These are phyloP conservation scores for Plantago coronopus DNA, from an alignment of 305 asterid genomes.

Conservation along the genomic window DNA sequence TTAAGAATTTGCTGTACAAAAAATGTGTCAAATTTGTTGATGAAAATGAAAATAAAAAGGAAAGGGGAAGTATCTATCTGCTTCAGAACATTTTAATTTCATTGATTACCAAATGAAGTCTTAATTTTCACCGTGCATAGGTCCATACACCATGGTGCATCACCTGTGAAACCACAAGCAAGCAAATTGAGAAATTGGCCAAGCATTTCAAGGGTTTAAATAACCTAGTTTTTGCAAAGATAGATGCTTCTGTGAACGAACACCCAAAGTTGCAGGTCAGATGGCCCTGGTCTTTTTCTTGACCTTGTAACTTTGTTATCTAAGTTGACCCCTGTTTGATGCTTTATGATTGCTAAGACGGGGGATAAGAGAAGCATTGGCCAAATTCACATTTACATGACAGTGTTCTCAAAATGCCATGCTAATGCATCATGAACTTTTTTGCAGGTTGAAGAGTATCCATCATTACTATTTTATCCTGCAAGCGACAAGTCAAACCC, in stretches of 20 bases:
- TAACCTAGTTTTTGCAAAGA: slow-evolving; percentile 66
- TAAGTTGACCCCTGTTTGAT: no score
- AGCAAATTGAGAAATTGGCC: slow-evolving; percentile 87
- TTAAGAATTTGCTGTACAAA: background rate
- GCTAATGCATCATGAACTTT: slow-evolving; percentile 12
- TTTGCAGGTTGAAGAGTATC: slow-evolving; percentile 81
- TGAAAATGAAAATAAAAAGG: background rate
- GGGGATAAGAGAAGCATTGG: background rate
- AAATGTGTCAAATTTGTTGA: no score
- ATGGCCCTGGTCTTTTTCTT: background rate
- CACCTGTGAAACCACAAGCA: slow-evolving; percentile 75
- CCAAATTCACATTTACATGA: background rate
- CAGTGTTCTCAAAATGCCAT: background rate
- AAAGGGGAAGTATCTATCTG: background rate
- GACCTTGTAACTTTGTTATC: background rate
- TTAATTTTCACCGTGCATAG: slow-evolving; percentile 25
- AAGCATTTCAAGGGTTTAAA: slow-evolving; percentile 90
- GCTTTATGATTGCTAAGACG: no score
- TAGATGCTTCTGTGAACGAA: slow-evolving; percentile 85
- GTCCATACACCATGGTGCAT: slow-evolving; percentile 96
- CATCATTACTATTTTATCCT: slow-evolving; percentile 68
- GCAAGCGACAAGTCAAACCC: slow-evolving; percentile 61
- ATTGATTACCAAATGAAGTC: background rate
- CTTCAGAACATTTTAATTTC: background rate
- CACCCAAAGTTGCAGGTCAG: slow-evolving; percentile 71